Percentiles rank a stretch among this genome's conserved stretches.
Conservation (phyloP, 2,329 filamentous ascomycete genomes). For the Hymenoscyphus infarciens region DNA sequence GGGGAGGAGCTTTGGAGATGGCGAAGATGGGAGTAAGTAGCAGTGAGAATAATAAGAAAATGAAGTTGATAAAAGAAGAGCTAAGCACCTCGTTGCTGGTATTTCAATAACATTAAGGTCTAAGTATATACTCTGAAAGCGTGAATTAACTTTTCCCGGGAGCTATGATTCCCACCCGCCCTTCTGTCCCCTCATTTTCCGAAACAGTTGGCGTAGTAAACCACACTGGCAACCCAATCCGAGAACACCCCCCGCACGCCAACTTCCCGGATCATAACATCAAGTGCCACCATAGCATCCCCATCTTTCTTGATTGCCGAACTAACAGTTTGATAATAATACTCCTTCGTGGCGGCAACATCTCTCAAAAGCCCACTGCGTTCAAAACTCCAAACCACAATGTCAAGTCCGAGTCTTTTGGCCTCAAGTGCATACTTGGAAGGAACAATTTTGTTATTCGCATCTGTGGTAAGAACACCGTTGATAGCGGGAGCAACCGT, state of each 20-base stretch:
- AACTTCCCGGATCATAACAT: slow-evolving; percentile 19
- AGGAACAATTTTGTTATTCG: slow-evolving; percentile 22
- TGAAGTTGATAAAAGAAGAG: no score
- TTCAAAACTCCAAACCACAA: slow-evolving; percentile 25
- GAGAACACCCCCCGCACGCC: slow-evolving; percentile 22
- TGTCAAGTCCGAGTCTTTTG: slow-evolving; percentile 18
- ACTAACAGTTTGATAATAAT: slow-evolving; percentile 17
- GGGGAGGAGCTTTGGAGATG: no score
- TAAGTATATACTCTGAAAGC: no score
- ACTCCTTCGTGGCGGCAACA: slow-evolving; percentile 11
- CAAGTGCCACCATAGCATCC: slow-evolving; percentile 19
- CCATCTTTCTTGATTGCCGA: slow-evolving; percentile 19
- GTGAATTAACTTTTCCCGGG: background rate
- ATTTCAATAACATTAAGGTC: no score
- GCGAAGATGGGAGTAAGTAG: no score
- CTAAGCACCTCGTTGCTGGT: no score
- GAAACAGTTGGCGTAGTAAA: slow-evolving; percentile 25
- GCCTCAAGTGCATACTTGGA: slow-evolving; percentile 18
- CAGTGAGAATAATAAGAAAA: no score
- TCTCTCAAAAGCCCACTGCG: slow-evolving; percentile 15
- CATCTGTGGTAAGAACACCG: slow-evolving; percentile 17
- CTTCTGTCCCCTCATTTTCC: slow-evolving; percentile 1
- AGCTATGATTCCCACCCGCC: background rate
- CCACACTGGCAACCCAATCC: slow-evolving; percentile 21
- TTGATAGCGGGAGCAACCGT: slow-evolving; percentile 23